Base-by-base conservation (phyloP, 495 filamentous ascomycete genomes). In the Achaetomiella virescens region DNA sequence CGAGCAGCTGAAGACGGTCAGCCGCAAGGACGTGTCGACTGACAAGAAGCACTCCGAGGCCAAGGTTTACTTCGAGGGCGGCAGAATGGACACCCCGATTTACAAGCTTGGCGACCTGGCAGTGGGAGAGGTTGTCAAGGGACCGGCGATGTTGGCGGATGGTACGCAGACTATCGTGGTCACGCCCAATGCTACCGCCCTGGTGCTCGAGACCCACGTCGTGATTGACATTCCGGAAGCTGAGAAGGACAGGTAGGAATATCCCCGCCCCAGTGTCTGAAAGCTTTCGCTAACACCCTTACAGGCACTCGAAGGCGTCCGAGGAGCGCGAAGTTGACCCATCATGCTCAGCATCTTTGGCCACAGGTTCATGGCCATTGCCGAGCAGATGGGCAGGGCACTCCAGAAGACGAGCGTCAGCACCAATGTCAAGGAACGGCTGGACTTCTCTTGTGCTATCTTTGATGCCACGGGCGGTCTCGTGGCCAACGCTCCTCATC, bases 351-450 rank as follows among this genome's bases (percentile, higher is more conserved):
- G 85, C 66, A 95, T 98, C 55, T 98, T 98, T 62, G 90, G 90
- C 1, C 91, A 98, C 68, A 78, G 93, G 1, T 98, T 98, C 74
- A 98, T 98, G 93, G 91, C 92, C 12, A 97, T 98, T 66, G 93
- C 93, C 3, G 93, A 98, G 71, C 92, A 97, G 68, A 97, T 97
- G 92, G 93, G 93, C 5, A 77, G 90, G 51, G 91, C 93, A 2
- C 76, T 98, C 25, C 93, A 97, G 61, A 98, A 97, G 78, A 98
- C 93, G 0, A 92, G 89, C 59, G 93, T 98, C 45, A 95, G 89
- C 54, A 98, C 93, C 5, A 98, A 98, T 66, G 93, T 98, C 64
- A 98, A 98, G 64, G 93, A 98, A 70, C 84, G 93, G 2, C 80
- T 98, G 5, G 93, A 98, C 63, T 98, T 97, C 61, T 96, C 91